These are phyloP conservation scores for Artemisia annua DNA, from an alignment of 129 eudicot species.

Conservation along the genomic window DNA sequence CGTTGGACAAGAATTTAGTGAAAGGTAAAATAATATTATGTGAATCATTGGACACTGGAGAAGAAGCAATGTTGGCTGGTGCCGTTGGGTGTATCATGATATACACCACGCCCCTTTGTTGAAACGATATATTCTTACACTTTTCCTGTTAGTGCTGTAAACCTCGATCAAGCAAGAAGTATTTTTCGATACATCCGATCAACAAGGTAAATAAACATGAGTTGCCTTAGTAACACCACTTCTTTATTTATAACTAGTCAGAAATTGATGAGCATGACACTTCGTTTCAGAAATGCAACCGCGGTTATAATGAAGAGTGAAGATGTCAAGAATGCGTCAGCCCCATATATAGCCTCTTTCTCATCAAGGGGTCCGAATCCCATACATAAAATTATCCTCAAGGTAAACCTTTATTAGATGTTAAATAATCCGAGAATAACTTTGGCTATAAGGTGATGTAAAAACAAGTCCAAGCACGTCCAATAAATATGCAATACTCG, in stretches of 20 bases:
- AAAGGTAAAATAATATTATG: slow-evolving; percentile 49
- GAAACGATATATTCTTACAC: not conserved
- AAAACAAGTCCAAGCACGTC: not conserved
- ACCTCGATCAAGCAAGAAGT: not conserved
- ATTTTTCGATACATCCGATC: slow-evolving; percentile 16
- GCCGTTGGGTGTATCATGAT: slow-evolving; percentile 48
- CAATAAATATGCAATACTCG: not conserved
- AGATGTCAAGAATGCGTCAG: slow-evolving; percentile 13
- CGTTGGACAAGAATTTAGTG: slow-evolving; percentile 47
- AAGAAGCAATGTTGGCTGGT: slow-evolving; percentile 21
- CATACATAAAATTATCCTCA: slow-evolving; percentile 17
- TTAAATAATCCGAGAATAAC: not conserved
- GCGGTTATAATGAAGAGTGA: slow-evolving; percentile 26
- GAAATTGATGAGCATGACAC: not conserved
- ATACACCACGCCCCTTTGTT: not conserved
- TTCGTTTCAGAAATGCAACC: slow-evolving; percentile 21
- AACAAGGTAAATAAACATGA: slow-evolving; percentile 17
- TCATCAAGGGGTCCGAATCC: slow-evolving; percentile 35
- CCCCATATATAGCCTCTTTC: slow-evolving; percentile 24
- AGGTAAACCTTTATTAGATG: slow-evolving; percentile 24
- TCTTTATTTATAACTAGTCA: not conserved
- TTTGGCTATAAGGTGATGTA: too few species aligned
- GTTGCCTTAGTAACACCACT: not conserved
- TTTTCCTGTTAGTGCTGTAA: slow-evolving; percentile 19
- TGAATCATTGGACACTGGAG: slow-evolving; percentile 25